These are phyloP conservation scores for Rubroboletus satanas DNA, from an alignment of 768 basidiomycete species.

Conservation along the genomic window DNA sequence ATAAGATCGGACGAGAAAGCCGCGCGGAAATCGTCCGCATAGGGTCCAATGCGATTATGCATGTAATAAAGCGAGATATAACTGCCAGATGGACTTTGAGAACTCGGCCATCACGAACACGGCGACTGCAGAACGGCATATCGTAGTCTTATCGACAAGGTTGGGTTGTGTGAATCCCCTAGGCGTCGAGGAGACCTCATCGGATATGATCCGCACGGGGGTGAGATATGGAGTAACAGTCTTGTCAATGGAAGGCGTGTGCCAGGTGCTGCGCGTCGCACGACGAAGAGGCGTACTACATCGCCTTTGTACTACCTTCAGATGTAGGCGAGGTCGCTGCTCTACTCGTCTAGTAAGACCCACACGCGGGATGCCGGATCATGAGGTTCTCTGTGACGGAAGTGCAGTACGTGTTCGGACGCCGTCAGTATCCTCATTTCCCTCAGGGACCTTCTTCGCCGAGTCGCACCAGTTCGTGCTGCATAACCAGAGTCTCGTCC, in stretches of 20 bases:
- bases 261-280: slow-evolving; percentile 7
- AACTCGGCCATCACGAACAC: slow-evolving; percentile 3
- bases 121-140: slow-evolving; percentile 9
- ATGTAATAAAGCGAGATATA: slow-evolving; percentile 15
- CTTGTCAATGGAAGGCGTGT: slow-evolving; percentile 14
- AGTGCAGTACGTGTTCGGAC: background rate
- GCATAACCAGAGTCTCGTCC: background rate
- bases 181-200: background rate
- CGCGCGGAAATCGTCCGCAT: slow-evolving; percentile 20
- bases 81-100: slow-evolving; percentile 3
- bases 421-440: background rate
- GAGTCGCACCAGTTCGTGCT: slow-evolving; percentile 11
- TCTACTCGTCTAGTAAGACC: background rate
- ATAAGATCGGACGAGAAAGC: slow-evolving; percentile 4
- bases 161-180: slow-evolving; percentile 14
- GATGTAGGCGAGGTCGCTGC: no score
- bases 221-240: slow-evolving; percentile 6
- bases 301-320: slow-evolving; percentile 4
- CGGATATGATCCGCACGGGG: slow-evolving; percentile 20
- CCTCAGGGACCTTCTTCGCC: background rate
- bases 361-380: background rate
- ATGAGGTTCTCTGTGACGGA: background rate
- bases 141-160: slow-evolving; percentile 13
- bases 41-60: slow-evolving; percentile 21
- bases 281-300: slow-evolving; percentile 2